These are phyloP conservation scores for Ganoderma lingzhi DNA, from an alignment of 1,284 basidiomycete genomes.

Conservation along the genomic window DNA sequence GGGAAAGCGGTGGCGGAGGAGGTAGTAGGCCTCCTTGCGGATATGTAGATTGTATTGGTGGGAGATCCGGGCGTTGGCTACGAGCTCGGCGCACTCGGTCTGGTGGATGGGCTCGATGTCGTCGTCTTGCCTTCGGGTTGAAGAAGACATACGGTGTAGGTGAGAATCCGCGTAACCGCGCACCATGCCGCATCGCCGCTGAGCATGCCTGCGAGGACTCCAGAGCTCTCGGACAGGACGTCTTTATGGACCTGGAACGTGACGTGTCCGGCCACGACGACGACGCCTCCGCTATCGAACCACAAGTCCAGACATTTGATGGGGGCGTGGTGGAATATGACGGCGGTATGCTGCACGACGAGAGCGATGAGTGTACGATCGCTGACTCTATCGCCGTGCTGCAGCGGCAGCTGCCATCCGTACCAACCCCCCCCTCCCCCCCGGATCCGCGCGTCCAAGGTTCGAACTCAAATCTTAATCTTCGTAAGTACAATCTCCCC, in stretches of 20 bases:
- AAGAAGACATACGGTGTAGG: neutral
- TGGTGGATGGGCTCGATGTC: neutral
- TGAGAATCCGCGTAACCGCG: neutral
- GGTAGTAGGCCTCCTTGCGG: neutral
- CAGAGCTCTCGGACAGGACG: conserved; percentile 10
- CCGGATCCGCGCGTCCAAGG: neutral
- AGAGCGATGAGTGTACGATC: neutral
- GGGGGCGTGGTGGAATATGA: neutral
- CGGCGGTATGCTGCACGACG: neutral
- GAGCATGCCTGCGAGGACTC: conserved; percentile 11
- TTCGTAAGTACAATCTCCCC: neutral
- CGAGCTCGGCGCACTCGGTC: neutral
- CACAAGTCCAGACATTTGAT: conserved; percentile 2
- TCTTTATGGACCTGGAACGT: conserved; percentile 10
- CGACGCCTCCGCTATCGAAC: conserved; percentile 1
- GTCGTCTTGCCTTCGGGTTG: neutral
- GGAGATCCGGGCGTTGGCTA: neutral
- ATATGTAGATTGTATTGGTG: conserved; percentile 4
- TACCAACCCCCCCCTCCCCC: too few species aligned
- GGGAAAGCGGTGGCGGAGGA: conserved; percentile 1
- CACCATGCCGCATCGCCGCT: neutral
- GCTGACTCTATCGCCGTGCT: neutral
- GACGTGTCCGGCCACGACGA: neutral
- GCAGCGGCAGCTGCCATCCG: neutral
- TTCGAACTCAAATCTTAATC: conserved; percentile 4